Evolutionary conservation across 768 basidiomycete species (phyloP), one percentile per base, ranked within the genome.

Genomic region (Panaeolus cyanescens): DNA sequence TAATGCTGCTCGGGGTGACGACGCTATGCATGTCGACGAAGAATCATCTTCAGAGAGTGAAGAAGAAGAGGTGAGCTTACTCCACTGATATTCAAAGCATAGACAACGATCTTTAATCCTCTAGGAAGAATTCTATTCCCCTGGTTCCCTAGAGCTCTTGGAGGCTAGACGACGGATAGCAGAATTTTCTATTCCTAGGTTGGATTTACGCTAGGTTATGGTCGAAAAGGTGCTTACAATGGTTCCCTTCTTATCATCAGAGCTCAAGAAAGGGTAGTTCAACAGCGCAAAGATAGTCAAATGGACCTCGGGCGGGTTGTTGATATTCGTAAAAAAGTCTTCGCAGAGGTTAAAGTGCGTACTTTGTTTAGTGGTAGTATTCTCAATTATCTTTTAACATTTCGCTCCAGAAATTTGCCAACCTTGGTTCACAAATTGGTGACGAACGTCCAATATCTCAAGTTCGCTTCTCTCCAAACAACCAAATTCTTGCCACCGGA

Each of bases 351-450:
- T 66, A 96, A 97, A 80, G 95, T 95, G 64, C 63, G 84, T 69
- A 10, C n/a, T 25, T 12, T 55, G 3, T 17, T 62, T 13, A 32
- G 19, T 17, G 33, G 5, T 25, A n/a, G 22, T 37, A 13, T 30
- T 36, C 15, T 40, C 40, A 10, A 19, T 54, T 53, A 15, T 36
- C 10, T n/a, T 12, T 12, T 36, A 54, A 40, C 22, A 28, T 25
- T 10, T 32, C 22, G 53, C 32, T 56, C 1, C 40, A 96, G 93
- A 92, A 88, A 74, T 95, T 92, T 74, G 82, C 87, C 54, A 96
- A 95, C 68, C 85, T 99, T 45, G 97, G 97, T 22, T 98, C 97
- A 0, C 96, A 99, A 82, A 95, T 99, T 66, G 97, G 95, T 58
- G 97, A 98, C 73, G 95, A 97, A 66, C 85, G 97, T 40, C 95